These are phyloP conservation scores for Paragyromitra xinjiangensis DNA, from an alignment of 495 filamentous ascomycete genomes.

Conservation along the genomic window DNA sequence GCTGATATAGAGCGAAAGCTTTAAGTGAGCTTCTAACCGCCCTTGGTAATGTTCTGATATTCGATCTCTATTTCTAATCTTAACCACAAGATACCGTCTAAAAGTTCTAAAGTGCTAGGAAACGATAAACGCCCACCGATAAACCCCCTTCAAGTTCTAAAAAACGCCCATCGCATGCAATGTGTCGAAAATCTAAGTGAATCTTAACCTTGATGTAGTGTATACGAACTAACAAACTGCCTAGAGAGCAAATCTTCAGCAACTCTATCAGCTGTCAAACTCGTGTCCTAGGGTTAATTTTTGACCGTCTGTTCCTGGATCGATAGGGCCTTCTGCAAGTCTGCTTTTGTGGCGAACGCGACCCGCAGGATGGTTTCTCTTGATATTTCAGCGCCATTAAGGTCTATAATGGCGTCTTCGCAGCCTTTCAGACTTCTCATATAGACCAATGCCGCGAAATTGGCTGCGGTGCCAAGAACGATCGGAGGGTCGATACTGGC, in stretches of 20 bases:
- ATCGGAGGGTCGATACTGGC: conserved; percentile 31
- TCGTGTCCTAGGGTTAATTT: background rate
- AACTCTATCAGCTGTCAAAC: background rate
- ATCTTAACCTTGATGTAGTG: background rate
- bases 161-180: background rate
- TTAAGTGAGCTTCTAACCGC: background rate
- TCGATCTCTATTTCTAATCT: conserved; percentile 2
- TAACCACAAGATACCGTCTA: background rate
- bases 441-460: conserved; percentile 25
- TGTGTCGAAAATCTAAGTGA: background rate
- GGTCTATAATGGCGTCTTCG: conserved; percentile 6
- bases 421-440: conserved; percentile 15
- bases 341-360: conserved; percentile 2
- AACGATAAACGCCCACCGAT: background rate
- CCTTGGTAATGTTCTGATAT: background rate
- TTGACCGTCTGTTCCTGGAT: conserved; percentile 9
- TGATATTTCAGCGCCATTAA: conserved; percentile 23
- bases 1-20: no score
- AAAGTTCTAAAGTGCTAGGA: background rate
- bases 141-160: background rate
- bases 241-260: background rate
- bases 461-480: background rate
- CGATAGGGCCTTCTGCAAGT: conserved; percentile 15
- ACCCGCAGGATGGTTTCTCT: conserved; percentile 14
- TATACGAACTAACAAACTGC: background rate